Percentiles rank a stretch among this genome's conserved stretches.
Conservation (phyloP, 257 asterid species). For the Solanum piurae region DNA sequence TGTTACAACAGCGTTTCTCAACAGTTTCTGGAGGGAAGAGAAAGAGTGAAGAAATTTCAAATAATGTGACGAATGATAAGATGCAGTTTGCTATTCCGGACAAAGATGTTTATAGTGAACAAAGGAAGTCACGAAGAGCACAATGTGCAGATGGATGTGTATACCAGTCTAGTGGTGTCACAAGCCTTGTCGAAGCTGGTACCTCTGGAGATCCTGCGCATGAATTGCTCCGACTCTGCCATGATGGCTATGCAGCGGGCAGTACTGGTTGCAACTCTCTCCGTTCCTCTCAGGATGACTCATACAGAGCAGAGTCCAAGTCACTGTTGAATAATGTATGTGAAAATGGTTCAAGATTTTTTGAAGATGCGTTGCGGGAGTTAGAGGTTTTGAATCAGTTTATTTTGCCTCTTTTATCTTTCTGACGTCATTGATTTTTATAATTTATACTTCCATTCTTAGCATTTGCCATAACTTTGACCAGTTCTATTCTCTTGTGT, state of each 20-base stretch:
- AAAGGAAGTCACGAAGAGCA: conserved; percentile 2
- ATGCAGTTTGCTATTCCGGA: conserved; percentile 9
- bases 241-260: conserved; percentile 3
- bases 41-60: not conserved
- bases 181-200: not conserved
- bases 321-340: conserved; percentile 25
- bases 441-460: not conserved
- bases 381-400: conserved; percentile 67
- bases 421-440: not conserved
- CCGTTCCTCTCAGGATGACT: conserved; percentile 13
- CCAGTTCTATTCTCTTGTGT: not conserved
- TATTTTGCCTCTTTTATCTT: conserved; percentile 10
- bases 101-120: not conserved
- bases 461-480: not conserved
- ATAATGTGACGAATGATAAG: not conserved
- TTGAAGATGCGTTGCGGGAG: conserved; percentile 49
- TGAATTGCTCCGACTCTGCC: not conserved
- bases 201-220: not conserved
- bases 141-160: conserved; percentile 14
- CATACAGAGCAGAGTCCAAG: conserved; percentile 19
- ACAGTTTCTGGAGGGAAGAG: conserved; percentile 5
- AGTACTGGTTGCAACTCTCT: conserved; percentile 4
- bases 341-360: conserved; percentile 27
- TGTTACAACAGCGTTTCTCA: conserved; percentile 18
- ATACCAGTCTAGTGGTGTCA: conserved; percentile 4